These are phyloP conservation scores for Phytopythium chamaehyphon DNA, from an alignment of 352 stramenopile genomes.

Conservation along the genomic window DNA sequence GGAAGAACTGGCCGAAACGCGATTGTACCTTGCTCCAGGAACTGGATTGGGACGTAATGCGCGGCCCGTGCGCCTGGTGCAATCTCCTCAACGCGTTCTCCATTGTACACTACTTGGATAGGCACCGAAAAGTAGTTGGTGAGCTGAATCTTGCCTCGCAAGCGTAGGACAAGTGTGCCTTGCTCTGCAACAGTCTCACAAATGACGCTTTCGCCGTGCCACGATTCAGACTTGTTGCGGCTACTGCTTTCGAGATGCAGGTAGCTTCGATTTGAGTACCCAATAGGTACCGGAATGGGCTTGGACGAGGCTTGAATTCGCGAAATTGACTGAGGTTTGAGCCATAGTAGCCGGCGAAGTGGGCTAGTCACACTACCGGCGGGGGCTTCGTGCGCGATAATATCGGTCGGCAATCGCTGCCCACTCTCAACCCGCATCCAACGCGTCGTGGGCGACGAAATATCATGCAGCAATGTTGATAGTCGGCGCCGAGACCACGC, in stretches of 20 bases:
- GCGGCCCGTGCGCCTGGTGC: constrained; percentile 35
- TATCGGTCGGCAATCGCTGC: constrained; percentile 62
- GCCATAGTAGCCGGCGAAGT: constrained; percentile 66
- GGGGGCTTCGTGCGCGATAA: constrained; percentile 78
- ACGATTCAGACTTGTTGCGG: constrained; percentile 47
- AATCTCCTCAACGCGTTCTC: constrained; percentile 49
- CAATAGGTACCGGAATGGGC: constrained; percentile 81
- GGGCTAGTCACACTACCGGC: constrained; percentile 79
- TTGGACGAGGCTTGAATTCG: constrained; percentile 40
- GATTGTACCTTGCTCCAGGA: constrained; percentile 61
- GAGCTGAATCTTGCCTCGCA: constrained; percentile 77
- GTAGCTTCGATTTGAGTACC: constrained; percentile 84
- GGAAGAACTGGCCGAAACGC: constrained; percentile 63
- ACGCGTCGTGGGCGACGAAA: constrained; percentile 61
- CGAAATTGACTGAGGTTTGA: constrained; percentile 62
- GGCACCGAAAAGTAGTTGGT: constrained; percentile 68
- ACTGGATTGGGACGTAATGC: constrained; percentile 82
- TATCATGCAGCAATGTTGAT: constrained; percentile 72
- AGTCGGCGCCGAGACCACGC: constrained; percentile 61
- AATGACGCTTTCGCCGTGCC: constrained; percentile 78
- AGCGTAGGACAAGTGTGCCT: constrained; percentile 72
- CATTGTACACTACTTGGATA: constrained; percentile 78
- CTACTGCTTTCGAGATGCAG: constrained; percentile 70
- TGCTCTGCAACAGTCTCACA: constrained; percentile 84
- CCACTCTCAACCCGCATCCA: constrained; percentile 70